These are phyloP conservation scores for Solanum hybrid DNA, from an alignment of 305 asterid genomes.

Conservation along the genomic window DNA sequence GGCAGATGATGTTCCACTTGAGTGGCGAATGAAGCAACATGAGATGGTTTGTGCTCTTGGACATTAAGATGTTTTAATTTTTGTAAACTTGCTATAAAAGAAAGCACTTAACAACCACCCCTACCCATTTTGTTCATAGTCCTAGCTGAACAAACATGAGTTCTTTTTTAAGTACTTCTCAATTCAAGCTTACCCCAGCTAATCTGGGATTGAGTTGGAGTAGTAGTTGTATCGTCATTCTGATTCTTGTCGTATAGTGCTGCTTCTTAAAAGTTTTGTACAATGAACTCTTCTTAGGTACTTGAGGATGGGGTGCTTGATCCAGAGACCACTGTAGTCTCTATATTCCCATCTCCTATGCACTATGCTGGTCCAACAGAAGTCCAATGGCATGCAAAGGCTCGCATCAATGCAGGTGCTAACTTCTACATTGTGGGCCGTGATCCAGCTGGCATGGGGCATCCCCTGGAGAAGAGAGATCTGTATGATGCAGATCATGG, in stretches of 20 bases:
- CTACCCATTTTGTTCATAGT: not conserved
- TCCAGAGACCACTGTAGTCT: conserved; percentile 85
- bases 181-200: not conserved
- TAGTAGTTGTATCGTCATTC: not conserved
- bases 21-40: conserved; percentile 92
- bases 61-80: not conserved
- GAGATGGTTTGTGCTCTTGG: conserved; percentile 49
- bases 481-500: conserved; percentile 92
- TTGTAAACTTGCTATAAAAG: not conserved
- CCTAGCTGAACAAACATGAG: not conserved
- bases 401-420: conserved; percentile 88
- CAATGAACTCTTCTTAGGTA: conserved; percentile 34
- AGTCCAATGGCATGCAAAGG: conserved; percentile 98
- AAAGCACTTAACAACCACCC: not conserved
- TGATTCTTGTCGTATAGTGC: not conserved
- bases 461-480: conserved; percentile 80
- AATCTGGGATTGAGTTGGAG: not conserved
- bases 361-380: conserved; percentile 98
- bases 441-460: conserved; percentile 96
- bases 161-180: not conserved
- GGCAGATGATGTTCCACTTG: conserved; percentile 89
- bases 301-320: conserved; percentile 89
- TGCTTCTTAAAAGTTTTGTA: not conserved
- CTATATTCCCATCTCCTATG: conserved; percentile 96
- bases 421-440: conserved; percentile 88